Conservation (phyloP, 2,329 filamentous ascomycete genomes). For the Xylariaceae sp. region DNA sequence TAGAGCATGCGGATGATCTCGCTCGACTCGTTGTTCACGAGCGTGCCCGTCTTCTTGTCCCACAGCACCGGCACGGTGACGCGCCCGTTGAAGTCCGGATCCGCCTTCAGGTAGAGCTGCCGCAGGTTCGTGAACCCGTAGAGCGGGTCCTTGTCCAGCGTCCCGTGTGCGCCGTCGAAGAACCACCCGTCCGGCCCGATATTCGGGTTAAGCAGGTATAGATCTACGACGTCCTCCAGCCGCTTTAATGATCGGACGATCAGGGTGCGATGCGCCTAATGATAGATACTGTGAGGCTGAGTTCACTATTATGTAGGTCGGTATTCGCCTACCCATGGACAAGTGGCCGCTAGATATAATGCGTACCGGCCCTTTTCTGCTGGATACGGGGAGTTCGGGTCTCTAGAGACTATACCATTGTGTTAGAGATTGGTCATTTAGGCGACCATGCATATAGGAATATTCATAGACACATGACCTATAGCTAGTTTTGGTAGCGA, state of each 20-base stretch:
- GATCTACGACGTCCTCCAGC: conserved; percentile 79
- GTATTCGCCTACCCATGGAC: conserved; percentile 70
- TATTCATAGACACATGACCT: not conserved
- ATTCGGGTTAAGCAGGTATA: conserved; percentile 91
- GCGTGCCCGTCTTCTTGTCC: conserved; percentile 74
- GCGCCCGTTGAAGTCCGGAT: conserved; percentile 74
- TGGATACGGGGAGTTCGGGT: conserved; percentile 75
- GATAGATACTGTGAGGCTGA: not conserved
- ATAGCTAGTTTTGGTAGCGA: not conserved
- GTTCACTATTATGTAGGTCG: not conserved
- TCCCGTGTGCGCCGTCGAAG: conserved; percentile 59
- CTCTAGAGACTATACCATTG: conserved; percentile 66
- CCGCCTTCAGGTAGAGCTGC: conserved; percentile 77
- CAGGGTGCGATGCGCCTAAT: conserved; percentile 75
- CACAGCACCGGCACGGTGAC: conserved; percentile 88
- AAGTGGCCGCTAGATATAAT: conserved; percentile 90
- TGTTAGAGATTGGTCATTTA: not conserved
- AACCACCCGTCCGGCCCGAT: conserved; percentile 61
- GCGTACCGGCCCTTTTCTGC: conserved; percentile 90
- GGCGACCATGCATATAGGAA: no score
- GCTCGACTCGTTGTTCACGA: conserved; percentile 89
- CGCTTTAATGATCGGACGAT: conserved; percentile 91
- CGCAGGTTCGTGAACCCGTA: conserved; percentile 73
- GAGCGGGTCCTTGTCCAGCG: conserved; percentile 69
- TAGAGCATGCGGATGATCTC: conserved; percentile 73